Evolutionary conservation across 225 moss, liverwort and hornwort species (phyloP), one percentile per base, ranked within the genome.

Genomic region (Pleurozium schreberi): DNA sequence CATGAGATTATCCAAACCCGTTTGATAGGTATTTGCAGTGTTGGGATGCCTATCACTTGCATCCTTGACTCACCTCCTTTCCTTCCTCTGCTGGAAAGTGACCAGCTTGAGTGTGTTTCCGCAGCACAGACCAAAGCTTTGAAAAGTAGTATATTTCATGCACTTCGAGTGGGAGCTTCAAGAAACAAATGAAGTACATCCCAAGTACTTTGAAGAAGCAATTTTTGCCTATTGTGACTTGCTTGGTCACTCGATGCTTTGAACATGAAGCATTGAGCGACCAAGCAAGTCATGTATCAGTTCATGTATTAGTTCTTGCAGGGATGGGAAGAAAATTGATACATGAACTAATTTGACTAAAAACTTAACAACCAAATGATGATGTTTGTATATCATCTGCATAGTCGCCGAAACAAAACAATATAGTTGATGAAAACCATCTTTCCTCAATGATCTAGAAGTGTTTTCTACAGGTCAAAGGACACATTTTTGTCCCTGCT

Each of bases 401-500:
- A n/a, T n/a, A n/a, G n/a, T n/a, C n/a, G n/a, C n/a, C n/a, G n/a
- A n/a, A n/a, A n/a, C n/a, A n/a, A n/a, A n/a, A n/a, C n/a, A n/a
- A n/a, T n/a, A n/a, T n/a, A n/a, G n/a, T n/a, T n/a, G n/a, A n/a
- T n/a, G n/a, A n/a, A n/a, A n/a, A n/a, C n/a, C n/a, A n/a, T n/a
- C n/a, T n/a, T n/a, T n/a, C n/a, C n/a, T n/a, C n/a, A n/a, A n/a
- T n/a, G n/a, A n/a, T n/a, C n/a, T n/a, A 11, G 6, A 47, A 31
- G 74, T 31, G 0, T 74, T 47, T 74, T 4, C 0, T 31, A 11
- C 1, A 11, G 0, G 4, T 47, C 1, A 7, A 11, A 74, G 18
- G 7, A 47, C 2, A 6, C 3, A 6, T 3, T 45, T 18, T 30
- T 47, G 7, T 74, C 4, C 30, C 0, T 30, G 0, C 3, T 17